These are phyloP conservation scores for Salmacisia buchloeana DNA, from an alignment of 1,284 basidiomycete species.

Conservation along the genomic window DNA sequence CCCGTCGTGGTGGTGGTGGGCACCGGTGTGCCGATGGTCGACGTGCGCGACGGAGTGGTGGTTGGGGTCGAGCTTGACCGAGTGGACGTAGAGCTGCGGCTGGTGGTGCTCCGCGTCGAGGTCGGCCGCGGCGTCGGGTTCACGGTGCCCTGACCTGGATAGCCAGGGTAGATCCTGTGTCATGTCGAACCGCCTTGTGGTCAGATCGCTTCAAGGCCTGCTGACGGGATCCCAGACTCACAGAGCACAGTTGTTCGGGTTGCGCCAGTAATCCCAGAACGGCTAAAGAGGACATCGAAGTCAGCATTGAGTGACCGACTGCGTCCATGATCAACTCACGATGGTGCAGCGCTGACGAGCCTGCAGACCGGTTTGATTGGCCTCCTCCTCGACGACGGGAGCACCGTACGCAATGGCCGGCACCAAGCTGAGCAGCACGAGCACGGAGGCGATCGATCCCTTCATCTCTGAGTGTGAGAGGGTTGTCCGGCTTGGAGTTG, in stretches of 20 bases:
- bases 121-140: not conserved
- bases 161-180: slow-evolving; percentile 1
- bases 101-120: not conserved
- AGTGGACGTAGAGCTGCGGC: too few species aligned
- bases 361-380: too few species aligned
- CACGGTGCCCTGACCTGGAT: not conserved
- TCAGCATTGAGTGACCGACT: too few species aligned
- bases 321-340: not conserved
- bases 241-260: slow-evolving; percentile 1
- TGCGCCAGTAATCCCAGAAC: slow-evolving; percentile 4
- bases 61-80: too few species aligned
- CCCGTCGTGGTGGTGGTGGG: not conserved
- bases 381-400: too few species aligned
- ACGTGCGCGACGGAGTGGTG: too few species aligned
- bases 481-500: too few species aligned
- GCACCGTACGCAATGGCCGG: too few species aligned
- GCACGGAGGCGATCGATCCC: too few species aligned
- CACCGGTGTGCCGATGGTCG: not conserved
- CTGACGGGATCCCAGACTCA: not conserved
- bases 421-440: too few species aligned
- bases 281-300: not conserved
- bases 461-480: too few species aligned
- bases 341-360: not conserved
- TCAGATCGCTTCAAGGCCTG: not conserved
- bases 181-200: not conserved